A percentile compares a stretch with the other conserved stretches of the same genome.
phyloP scores from a whole-genome alignment of 2,329 filamentous ascomycete species.

The Phialophora macrospora region DNA sequence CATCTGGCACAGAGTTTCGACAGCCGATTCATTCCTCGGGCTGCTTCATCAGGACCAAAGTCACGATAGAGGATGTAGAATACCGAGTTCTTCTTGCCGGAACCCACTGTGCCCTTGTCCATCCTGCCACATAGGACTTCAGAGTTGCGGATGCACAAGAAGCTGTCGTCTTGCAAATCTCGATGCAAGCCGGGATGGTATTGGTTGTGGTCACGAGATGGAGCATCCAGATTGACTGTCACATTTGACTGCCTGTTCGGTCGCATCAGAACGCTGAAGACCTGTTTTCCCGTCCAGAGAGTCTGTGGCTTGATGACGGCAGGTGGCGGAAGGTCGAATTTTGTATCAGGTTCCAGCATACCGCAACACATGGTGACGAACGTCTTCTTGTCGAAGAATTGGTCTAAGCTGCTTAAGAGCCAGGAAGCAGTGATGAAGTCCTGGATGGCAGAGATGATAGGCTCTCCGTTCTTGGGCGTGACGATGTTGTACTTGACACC shows the following conservation, averaged over 20 bases:
- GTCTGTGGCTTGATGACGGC: slow-evolving; percentile 82
- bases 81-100: slow-evolving; percentile 95
- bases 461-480: slow-evolving; percentile 96
- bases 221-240: slow-evolving; percentile 88
- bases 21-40: slow-evolving; percentile 89
- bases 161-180: slow-evolving; percentile 70
- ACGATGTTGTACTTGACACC: slow-evolving; percentile 95
- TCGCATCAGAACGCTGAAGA: slow-evolving; percentile 89
- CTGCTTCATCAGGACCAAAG: slow-evolving; percentile 86
- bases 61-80: slow-evolving; percentile 97
- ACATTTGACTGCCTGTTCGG: slow-evolving; percentile 85
- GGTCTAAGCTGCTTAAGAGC: slow-evolving; percentile 86
- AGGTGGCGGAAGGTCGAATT: slow-evolving; percentile 84
- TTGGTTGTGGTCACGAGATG: slow-evolving; percentile 75
- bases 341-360: slow-evolving; percentile 82
- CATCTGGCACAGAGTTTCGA: slow-evolving; percentile 88
- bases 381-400: slow-evolving; percentile 84
- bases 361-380: slow-evolving; percentile 91
- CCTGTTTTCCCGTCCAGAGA: slow-evolving; percentile 95
- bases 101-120: slow-evolving; percentile 97
- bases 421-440: slow-evolving; percentile 98
- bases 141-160: slow-evolving; percentile 91
- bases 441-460: slow-evolving; percentile 97
- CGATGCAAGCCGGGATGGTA: slow-evolving; percentile 73
- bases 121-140: slow-evolving; percentile 97